Percentiles rank a stretch among this genome's conserved stretches.
Conservation (phyloP, 495 filamentous ascomycete species). For the Xylaria venustula region DNA sequence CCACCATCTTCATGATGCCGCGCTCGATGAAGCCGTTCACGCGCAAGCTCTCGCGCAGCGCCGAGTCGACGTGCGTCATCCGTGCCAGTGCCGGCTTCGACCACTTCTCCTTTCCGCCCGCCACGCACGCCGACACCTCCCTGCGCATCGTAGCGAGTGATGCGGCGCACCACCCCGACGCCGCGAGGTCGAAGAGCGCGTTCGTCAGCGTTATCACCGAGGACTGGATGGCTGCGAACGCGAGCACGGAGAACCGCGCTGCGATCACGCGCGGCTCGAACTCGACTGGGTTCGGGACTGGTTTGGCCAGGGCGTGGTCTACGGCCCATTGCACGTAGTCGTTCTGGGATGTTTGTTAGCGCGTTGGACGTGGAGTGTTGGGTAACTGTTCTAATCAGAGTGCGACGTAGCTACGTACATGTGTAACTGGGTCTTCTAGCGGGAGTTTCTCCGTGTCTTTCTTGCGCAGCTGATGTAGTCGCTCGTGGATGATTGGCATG, state of each 20-base stretch:
- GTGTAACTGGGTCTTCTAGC: not conserved
- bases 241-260: slow-evolving; percentile 36
- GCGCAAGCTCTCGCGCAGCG: slow-evolving; percentile 43
- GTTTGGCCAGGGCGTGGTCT: slow-evolving; percentile 25
- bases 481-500: slow-evolving; percentile 30
- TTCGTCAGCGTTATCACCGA: slow-evolving; percentile 45
- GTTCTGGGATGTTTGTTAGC: slow-evolving; percentile 19
- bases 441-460: not conserved
- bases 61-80: slow-evolving; percentile 36
- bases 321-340: slow-evolving; percentile 41
- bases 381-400: not conserved
- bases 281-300: slow-evolving; percentile 21
- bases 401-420: slow-evolving; percentile 12
- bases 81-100: slow-evolving; percentile 34
- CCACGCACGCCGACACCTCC: slow-evolving; percentile 10
- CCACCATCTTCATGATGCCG: slow-evolving; percentile 41
- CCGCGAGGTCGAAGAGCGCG: slow-evolving; percentile 33
- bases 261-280: slow-evolving; percentile 26
- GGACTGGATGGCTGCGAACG: slow-evolving; percentile 49
- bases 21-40: slow-evolving; percentile 38
- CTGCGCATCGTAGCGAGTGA: slow-evolving; percentile 26
- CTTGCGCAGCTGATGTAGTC: slow-evolving; percentile 13
- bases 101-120: not conserved
- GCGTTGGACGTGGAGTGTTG: not conserved
- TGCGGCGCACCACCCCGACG: slow-evolving; percentile 22